Evolutionary conservation across 208 protist genomes (phyloP), one percentile per base, ranked within the genome.

Genomic region (Naegleria gruberi): DNA sequence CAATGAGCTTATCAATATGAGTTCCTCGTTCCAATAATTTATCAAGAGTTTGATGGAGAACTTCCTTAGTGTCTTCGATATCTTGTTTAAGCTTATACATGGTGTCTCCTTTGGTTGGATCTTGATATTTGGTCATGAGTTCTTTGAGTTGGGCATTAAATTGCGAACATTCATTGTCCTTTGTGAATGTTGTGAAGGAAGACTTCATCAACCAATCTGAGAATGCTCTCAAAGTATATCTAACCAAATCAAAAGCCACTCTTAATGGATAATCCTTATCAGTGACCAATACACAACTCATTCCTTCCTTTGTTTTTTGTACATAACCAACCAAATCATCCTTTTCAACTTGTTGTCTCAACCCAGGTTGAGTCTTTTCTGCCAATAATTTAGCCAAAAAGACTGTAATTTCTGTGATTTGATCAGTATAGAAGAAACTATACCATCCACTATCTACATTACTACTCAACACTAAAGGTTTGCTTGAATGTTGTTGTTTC

Each of bases 51-150:
- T 92, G 55, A 47, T 87, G 44, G 1, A 92, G 55, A n/a, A 92
- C 43, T n/a, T 40, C n/a, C 34, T 92, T 89, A 4, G 90, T 90
- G 34, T 90, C 90, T 37, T 92, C 91, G n/a, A 92, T 43, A 65
- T 92, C 91, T 34, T 81, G 12, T 47, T 92, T 90, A 17, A 92
- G 10, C 44, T 73, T 57, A 23, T 37, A 12, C 6, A 92, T 88
- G 43, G 91, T 92, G 45, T 92, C 91, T 37, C 19, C 91, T 51
- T 92, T 44, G 8, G 12, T 57, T 40, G 91, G 91, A 47, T 92
- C 90, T 77, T 92, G 91, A 44, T 88, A 92, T 42, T 34, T 43
- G 0, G 12, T 15, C 26, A 90, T 41, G 17, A 55, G 7, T 51
- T 82, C 26, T 37, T 82, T 47, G 12, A 90, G 17, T 0, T 7